A percentile compares a stretch with the other conserved stretches of the same genome.
Conservation (phyloP, 2,329 filamentous ascomycete species). For the Penicillium thymicola region DNA sequence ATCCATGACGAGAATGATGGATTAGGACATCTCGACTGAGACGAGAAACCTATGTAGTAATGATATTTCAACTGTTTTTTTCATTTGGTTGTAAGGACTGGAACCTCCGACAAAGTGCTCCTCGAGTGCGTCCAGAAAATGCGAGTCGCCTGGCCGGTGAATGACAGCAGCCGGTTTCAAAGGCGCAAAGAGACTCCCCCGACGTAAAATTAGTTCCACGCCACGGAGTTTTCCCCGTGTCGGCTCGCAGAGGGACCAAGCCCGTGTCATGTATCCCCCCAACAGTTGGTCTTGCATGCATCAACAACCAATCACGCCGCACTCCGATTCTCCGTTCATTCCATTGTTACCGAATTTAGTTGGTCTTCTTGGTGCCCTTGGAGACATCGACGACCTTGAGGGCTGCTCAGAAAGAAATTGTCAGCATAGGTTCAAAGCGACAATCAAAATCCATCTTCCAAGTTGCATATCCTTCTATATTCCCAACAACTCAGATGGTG, state of each 20-base stretch:
- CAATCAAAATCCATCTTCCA: background rate
- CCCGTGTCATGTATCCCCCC: slow-evolving; percentile 24
- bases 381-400: slow-evolving; percentile 46
- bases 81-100: slow-evolving; percentile 34
- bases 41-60: slow-evolving; percentile 17
- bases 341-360: slow-evolving; percentile 36
- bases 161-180: slow-evolving; percentile 22
- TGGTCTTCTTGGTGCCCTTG: slow-evolving; percentile 47
- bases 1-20: slow-evolving; percentile 6
- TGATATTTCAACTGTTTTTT: slow-evolving; percentile 41
- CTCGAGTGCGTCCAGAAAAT: slow-evolving; percentile 28
- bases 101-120: slow-evolving; percentile 32
- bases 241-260: slow-evolving; percentile 33
- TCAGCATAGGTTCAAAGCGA: slow-evolving; percentile 16
- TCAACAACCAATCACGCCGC: slow-evolving; percentile 25
- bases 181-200: slow-evolving; percentile 28
- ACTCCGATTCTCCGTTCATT: slow-evolving; percentile 28
- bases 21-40: slow-evolving; percentile 6
- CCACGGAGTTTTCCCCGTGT: slow-evolving; percentile 24
- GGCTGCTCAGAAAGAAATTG: slow-evolving; percentile 29
- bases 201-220: slow-evolving; percentile 10
- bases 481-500: background rate
- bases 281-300: slow-evolving; percentile 30
- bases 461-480: background rate
- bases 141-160: slow-evolving; percentile 31